Percentiles rank a stretch among this genome's conserved stretches.
Evolutionary conservation across 805 yeast genomes (phyloP).

Genomic region (Wickerhamiella dianesei): DNA sequence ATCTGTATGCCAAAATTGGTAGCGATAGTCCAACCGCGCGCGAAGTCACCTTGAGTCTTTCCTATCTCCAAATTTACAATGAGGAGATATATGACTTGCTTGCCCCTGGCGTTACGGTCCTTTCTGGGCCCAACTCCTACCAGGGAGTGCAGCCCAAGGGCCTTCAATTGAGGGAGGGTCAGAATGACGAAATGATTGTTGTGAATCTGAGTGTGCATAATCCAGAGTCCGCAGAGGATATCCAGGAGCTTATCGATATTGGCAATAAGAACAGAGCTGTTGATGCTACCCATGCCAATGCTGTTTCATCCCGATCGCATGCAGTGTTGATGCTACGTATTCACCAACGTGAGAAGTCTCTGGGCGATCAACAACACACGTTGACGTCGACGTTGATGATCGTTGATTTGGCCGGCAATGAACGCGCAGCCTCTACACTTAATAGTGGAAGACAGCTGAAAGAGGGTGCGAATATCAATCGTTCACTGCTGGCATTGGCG

Average conservation of each 20-base stretch:
- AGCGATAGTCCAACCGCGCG: slow-evolving; percentile 31
- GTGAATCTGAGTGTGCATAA: slow-evolving; percentile 52
- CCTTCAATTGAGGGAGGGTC: slow-evolving; percentile 42
- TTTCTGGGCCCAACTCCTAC: too few relatives aligned
- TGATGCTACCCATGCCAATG: slow-evolving; percentile 84
- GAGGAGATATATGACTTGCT: slow-evolving; percentile 76
- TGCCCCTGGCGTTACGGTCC: slow-evolving; percentile 37
- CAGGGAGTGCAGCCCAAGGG: too few relatives aligned
- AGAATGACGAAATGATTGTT: slow-evolving; percentile 50
- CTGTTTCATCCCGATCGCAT: slow-evolving; percentile 83
- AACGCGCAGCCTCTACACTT: slow-evolving; percentile 79
- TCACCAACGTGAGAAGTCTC: neutral
- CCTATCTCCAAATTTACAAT: slow-evolving; percentile 77
- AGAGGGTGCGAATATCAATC: slow-evolving; percentile 91
- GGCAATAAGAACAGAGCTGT: slow-evolving; percentile 38
- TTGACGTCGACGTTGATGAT: slow-evolving; percentile 56
- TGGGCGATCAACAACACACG: slow-evolving; percentile 29
- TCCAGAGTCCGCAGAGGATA: slow-evolving; percentile 31
- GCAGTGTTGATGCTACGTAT: slow-evolving; percentile 80
- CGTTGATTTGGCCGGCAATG: slow-evolving; percentile 91
- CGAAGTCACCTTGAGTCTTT: slow-evolving; percentile 43
- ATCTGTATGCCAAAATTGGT: slow-evolving; percentile 35
- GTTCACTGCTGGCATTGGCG: slow-evolving; percentile 76
- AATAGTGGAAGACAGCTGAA: slow-evolving; percentile 68
- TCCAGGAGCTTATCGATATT: slow-evolving; percentile 8